phyloP scores from a whole-genome alignment of 768 basidiomycete genomes.

The Leccinum sublutescens region DNA sequence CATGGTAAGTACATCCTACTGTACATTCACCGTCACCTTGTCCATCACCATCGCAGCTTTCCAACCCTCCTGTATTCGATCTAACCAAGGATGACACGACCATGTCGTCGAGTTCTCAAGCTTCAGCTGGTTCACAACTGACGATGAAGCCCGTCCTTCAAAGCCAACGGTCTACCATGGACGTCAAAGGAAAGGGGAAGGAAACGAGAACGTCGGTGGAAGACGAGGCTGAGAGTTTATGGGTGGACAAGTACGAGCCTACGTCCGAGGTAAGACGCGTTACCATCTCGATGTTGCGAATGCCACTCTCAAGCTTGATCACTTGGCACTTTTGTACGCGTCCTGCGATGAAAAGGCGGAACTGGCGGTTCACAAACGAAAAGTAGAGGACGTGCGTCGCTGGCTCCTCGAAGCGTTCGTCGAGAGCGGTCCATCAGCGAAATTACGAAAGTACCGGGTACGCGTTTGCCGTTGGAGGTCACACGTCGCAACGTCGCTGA shows the following conservation, averaged over 20 bases:
- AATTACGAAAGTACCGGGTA: slow-evolving; percentile 73
- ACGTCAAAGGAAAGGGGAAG: slow-evolving; percentile 28
- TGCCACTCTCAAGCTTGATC: background rate
- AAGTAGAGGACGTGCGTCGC: slow-evolving; percentile 72
- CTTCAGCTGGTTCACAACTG: background rate
- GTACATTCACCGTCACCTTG: background rate
- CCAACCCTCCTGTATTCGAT: slow-evolving; percentile 24
- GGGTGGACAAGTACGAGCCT: slow-evolving; percentile 68
- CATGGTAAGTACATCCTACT: slow-evolving; percentile 4
- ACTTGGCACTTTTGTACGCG: background rate
- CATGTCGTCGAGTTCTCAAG: slow-evolving; percentile 8
- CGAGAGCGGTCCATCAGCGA: slow-evolving; percentile 61
- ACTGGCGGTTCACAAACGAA: slow-evolving; percentile 75
- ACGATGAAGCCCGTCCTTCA: background rate
- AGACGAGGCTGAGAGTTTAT: slow-evolving; percentile 42
- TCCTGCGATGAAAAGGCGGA: slow-evolving; percentile 47
- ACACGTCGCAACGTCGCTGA: background rate
- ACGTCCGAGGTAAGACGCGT: slow-evolving; percentile 47
- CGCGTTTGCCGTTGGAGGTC: slow-evolving; percentile 24
- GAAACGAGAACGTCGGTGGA: background rate
- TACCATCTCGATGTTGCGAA: slow-evolving; percentile 1
- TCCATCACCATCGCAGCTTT: slow-evolving; percentile 13
- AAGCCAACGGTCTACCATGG: slow-evolving; percentile 1
- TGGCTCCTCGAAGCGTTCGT: slow-evolving; percentile 70
- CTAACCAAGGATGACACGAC: slow-evolving; percentile 14